Base-by-base conservation (phyloP, 768 basidiomycete genomes). In the Suillus placidus region DNA sequence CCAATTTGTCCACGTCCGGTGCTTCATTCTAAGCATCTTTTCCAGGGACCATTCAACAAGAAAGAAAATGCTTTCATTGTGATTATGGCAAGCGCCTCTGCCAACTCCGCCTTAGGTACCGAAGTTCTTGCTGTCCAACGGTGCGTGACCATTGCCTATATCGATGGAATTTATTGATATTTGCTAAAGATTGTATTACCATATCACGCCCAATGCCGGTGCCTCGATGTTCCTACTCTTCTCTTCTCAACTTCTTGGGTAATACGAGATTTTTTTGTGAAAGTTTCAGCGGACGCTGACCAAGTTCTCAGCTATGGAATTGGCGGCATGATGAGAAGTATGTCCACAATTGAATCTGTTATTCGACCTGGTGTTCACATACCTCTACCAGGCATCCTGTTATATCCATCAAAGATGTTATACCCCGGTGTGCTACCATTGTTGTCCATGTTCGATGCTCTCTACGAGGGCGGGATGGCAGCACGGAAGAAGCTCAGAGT, bases 321-420 rank as follows among this genome's bases (percentile, higher is more conserved):
- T 42, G 83, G 80, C 64, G 83, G 83, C 38, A 70, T 84, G 60
- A 79, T 84, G 71, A 76, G 81, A 73, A 68, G 81, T 82, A 64
- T 62, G 78, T 64, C 20, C 37, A 9, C 16, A 30, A 30, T 38
- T 40, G 13, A 61, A n/a, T 54, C 35, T 62, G 6, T 18, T 34
- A 12, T 30, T 18, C 30, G 52, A 30, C 20, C 10, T 8, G 9
- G 43, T 49, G 35, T 47, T 54, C 9, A 55, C 7, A 57, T 35
- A 51, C 55, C 64, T 16, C 57, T 64, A 13, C 43, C 42, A 83
- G 82, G 76, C 23, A 77, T 83, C 20, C 72, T 85, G 34, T 74
- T 85, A n/a, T 84, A 84, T 71, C 84, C 84, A 1, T 82, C 84
- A 14, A 84, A 83, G 71, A 84, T 84, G 82, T 68, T 85, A 26